Conservation (phyloP, 139 green algal genomes). For the Eudorina sp. region DNA sequence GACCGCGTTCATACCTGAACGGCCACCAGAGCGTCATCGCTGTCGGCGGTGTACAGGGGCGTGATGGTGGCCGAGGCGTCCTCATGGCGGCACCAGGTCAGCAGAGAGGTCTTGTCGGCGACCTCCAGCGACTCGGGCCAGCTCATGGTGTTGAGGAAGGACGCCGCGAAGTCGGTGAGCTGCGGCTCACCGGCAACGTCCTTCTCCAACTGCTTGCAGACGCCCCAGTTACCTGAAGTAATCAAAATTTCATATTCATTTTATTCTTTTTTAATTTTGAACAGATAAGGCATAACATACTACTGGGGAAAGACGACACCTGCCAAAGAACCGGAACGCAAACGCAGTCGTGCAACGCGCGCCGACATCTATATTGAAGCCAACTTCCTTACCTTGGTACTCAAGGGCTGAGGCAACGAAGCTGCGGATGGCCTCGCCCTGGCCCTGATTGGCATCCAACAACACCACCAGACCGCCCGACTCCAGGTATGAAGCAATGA, state of each 20-base stretch:
- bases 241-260: no score
- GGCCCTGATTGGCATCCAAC: not conserved
- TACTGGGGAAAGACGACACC: no score
- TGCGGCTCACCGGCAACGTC: not conserved
- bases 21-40: not conserved
- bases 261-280: no score
- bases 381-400: constrained; percentile 4
- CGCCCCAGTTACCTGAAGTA: constrained; percentile 16
- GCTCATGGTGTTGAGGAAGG: not conserved
- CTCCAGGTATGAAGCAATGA: not conserved
- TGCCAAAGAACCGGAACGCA: no score
- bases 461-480: constrained; percentile 14
- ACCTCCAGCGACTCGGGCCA: constrained; percentile 19
- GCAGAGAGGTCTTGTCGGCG: not conserved
- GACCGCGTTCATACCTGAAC: constrained; percentile 1
- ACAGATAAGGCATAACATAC: no score
- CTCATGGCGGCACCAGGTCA: constrained; percentile 28
- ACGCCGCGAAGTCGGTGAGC: not conserved
- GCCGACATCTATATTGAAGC: no score
- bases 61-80: not conserved
- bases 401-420: not conserved
- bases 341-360: no score
- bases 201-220: not conserved
- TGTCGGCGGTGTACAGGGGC: not conserved
- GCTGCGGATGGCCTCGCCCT: not conserved